These are phyloP conservation scores for Lumnitzera racemosa DNA, from an alignment of 345 rosid species.

Conservation along the genomic window DNA sequence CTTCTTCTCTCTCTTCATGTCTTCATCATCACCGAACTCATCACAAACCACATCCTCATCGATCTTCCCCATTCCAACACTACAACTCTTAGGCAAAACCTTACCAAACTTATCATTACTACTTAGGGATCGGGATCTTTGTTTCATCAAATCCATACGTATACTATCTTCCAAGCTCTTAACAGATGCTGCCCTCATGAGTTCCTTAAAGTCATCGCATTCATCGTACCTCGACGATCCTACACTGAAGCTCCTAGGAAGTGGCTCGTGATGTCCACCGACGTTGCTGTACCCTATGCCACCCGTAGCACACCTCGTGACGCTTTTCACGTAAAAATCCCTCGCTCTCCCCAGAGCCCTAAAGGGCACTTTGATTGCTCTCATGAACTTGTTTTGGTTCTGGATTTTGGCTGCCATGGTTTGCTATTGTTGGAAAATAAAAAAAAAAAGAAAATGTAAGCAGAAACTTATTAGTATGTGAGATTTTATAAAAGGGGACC, in stretches of 20 bases:
- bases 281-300: slow-evolving; percentile 14
- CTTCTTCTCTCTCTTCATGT: neutral
- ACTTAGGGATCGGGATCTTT: neutral
- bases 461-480: too few relatives aligned
- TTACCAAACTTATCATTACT: neutral
- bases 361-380: slow-evolving; percentile 35
- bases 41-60: slow-evolving; percentile 16
- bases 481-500: too few relatives aligned
- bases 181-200: slow-evolving; percentile 12
- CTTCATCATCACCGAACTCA: slow-evolving; percentile 4
- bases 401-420: slow-evolving; percentile 1
- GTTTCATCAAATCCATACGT: neutral
- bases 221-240: slow-evolving; percentile 14
- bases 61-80: slow-evolving; percentile 21
- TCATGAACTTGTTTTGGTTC: slow-evolving; percentile 37
- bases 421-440: neutral
- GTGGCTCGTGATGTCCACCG: slow-evolving; percentile 11
- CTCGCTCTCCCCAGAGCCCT: slow-evolving; percentile 49
- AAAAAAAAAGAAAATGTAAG: too few relatives aligned
- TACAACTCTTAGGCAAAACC: slow-evolving; percentile 16
- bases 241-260: slow-evolving; percentile 56
- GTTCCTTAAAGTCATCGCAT: slow-evolving; percentile 59
- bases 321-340: slow-evolving; percentile 62
- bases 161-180: slow-evolving; percentile 5
- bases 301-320: slow-evolving; percentile 35